Evolutionary conservation across 2,329 filamentous ascomycete genomes (phyloP).

Genomic region (Ophiostoma triangulosporum): DNA sequence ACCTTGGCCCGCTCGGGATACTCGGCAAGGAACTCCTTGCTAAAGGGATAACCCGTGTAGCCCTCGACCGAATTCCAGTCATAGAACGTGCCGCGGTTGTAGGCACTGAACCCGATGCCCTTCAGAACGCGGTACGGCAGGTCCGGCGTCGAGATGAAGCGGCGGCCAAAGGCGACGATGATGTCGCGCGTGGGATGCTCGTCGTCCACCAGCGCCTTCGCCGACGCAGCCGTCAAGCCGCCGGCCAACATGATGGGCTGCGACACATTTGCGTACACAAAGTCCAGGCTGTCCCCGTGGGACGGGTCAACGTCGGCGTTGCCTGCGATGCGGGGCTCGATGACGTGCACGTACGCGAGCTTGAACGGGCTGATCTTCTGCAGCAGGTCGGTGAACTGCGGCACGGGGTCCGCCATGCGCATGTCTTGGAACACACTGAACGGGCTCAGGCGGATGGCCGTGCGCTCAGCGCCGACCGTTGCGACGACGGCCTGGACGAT

Average conservation of each 20-base stretch:
- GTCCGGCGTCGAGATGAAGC: background rate
- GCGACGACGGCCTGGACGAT: constrained; percentile 34
- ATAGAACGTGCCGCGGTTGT: background rate
- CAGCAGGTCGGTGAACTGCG: constrained; percentile 41
- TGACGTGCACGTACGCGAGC: constrained; percentile 42
- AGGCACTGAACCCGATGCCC: background rate
- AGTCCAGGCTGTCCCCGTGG: background rate
- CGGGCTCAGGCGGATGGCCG: constrained; percentile 39
- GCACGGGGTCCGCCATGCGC: constrained; percentile 41
- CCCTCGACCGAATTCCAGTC: background rate
- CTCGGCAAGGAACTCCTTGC: background rate
- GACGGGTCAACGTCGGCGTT: background rate
- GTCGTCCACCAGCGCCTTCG: background rate
- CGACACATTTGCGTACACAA: background rate
- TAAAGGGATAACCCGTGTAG: constrained; percentile 1
- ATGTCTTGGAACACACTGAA: constrained; percentile 44
- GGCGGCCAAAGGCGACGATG: background rate
- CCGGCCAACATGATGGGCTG: background rate
- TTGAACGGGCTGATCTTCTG: constrained; percentile 25
- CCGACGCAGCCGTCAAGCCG: background rate
- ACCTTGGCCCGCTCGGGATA: background rate
- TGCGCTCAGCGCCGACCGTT: constrained; percentile 36
- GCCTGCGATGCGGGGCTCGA: constrained; percentile 25
- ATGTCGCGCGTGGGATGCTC: background rate
- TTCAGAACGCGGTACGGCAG: background rate